Conservation (phyloP, 768 basidiomycete species). For the Mrakia blollopis region DNA sequence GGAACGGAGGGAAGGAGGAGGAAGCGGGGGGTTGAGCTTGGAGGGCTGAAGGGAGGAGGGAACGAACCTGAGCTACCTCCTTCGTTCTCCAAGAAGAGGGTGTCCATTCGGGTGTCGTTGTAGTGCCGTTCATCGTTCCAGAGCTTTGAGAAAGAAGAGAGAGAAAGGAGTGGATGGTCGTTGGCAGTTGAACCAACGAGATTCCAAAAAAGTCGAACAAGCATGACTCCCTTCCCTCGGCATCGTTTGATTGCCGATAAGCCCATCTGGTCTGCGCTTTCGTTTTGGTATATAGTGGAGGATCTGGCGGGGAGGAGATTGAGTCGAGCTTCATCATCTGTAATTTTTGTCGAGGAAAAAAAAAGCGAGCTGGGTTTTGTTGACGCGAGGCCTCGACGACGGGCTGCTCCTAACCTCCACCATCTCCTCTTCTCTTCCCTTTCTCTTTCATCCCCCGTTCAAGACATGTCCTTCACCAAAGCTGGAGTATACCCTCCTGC, state of each 20-base stretch:
- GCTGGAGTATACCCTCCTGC: slow-evolving; percentile 19
- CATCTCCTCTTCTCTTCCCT: too few species aligned
- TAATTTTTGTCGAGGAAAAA: too few species aligned
- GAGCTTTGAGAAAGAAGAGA: background rate
- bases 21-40: slow-evolving; percentile 1
- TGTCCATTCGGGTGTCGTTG: slow-evolving; percentile 2
- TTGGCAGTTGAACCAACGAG: background rate
- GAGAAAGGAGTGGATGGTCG: background rate
- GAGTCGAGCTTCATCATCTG: too few species aligned
- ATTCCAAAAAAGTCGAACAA: background rate
- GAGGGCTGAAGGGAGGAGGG: background rate
- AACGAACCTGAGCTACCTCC: slow-evolving; percentile 65
- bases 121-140: background rate
- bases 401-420: too few species aligned
- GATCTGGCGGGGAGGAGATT: too few species aligned
- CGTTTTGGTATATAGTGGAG: too few species aligned
- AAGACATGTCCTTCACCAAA: slow-evolving; percentile 13
- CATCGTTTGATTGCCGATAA: background rate
- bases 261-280: too few species aligned
- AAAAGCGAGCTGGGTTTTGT: too few species aligned
- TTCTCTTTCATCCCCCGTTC: too few species aligned
- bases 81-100: slow-evolving; percentile 63
- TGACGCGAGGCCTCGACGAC: too few species aligned
- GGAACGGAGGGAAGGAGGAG: background rate
- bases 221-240: background rate